phyloP scores from a whole-genome alignment of 192 early-diverging fungal genomes.

The Endogone sp. region DNA sequence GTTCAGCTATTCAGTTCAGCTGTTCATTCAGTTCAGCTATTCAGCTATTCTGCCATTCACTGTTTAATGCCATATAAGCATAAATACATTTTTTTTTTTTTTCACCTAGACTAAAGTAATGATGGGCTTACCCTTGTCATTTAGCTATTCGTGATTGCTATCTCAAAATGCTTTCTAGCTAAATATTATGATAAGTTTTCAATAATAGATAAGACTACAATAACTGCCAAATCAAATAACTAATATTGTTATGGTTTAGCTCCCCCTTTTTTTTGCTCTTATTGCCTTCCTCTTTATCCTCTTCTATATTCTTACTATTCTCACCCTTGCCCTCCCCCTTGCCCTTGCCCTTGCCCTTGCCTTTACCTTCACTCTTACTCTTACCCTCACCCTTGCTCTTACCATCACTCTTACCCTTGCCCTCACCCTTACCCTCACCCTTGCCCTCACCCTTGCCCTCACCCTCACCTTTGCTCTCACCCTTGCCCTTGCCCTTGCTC shows the following conservation, averaged over 20 bases:
- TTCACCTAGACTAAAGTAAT: too few relatives aligned
- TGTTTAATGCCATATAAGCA: too few relatives aligned
- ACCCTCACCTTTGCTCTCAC: too few relatives aligned
- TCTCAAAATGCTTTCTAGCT: too few relatives aligned
- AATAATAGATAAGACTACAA: neutral
- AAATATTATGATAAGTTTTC: too few relatives aligned
- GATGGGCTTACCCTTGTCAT: too few relatives aligned
- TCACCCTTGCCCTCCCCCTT: neutral
- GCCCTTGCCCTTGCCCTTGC: neutral
- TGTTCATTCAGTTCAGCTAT: too few relatives aligned
- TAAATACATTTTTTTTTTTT: too few relatives aligned
- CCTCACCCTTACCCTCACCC: neutral
- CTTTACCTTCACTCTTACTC: neutral
- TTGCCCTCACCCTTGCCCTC: neutral
- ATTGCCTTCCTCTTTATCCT: neutral
- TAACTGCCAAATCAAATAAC: neutral
- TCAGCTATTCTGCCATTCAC: too few relatives aligned
- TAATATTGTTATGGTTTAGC: neutral
- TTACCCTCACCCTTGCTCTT: neutral
- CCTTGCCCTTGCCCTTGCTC: neutral
- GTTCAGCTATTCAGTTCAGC: too few relatives aligned
- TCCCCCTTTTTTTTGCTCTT: neutral
- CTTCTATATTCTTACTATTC: neutral
- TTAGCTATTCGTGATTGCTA: neutral
- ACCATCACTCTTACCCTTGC: neutral